Evolutionary conservation across 345 rosid species (phyloP), one percentile per base, ranked within the genome.

Genomic region (Populus alba): DNA sequence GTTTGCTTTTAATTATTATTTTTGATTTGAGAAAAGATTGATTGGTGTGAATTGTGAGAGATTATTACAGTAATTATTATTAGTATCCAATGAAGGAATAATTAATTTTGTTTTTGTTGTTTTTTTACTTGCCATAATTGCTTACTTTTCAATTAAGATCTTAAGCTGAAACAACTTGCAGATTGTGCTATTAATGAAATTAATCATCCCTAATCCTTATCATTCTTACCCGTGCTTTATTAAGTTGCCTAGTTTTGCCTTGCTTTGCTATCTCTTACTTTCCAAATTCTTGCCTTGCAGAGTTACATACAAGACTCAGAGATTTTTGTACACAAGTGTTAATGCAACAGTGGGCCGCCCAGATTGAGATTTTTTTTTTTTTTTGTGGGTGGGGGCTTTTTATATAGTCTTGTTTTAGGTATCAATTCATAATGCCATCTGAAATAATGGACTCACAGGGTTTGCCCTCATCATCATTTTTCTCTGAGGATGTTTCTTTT

Each of bases 391-490:
- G 16, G 20, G 51, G 22, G n/a, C n/a, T 18, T n/a, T 22, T 71
- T 39, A 31, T 2, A 18, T 41, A 17, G 63, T 47, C 23, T 63
- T 47, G 38, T 63, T 72, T 61, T 47, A 65, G 70, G 20, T 41
- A 47, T 65, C 67, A 66, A 62, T 9, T 70, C 77, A 77, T 63
- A 81, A 85, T 85, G 85, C 89, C 86, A 18, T 81, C 80, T 49
- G 85, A 82, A 62, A 37, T 80, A 65, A 85, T 82, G 81, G 82
- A 87, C 72, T 74, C 75, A 25, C 78, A 83, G 75, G 77, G 84
- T 27, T 81, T 81, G 35, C 76, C 87, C 59, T 82, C 88, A 7
- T 72, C 88, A 7, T 81, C 85, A 22, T 72, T 69, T 75, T 76
- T 76, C 74, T 76, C 85, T 15, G 86, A 82, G 33, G 87, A 83